Percentiles rank a stretch among this genome's conserved stretches.
phyloP scores from a whole-genome alignment of 2,329 filamentous ascomycete species.

The Cercospora zeae-maydis region DNA sequence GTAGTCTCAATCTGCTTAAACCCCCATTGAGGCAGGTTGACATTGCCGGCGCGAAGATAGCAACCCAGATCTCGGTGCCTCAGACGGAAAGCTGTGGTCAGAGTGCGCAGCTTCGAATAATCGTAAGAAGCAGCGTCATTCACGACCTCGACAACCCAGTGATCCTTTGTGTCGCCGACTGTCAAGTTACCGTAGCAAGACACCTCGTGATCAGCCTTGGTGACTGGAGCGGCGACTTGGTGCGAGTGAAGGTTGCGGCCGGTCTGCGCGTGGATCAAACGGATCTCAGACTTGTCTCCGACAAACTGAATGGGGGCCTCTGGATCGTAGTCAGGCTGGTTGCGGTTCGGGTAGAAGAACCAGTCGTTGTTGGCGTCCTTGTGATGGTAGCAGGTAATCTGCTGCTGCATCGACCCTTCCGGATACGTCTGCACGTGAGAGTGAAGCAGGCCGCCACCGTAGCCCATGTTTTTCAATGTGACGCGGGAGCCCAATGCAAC shows the following conservation, averaged over 20 bases:
- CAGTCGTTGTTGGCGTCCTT: slow-evolving; percentile 99
- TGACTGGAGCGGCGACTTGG: slow-evolving; percentile 79
- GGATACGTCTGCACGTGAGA: slow-evolving; percentile 96
- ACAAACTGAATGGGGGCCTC: slow-evolving; percentile 70
- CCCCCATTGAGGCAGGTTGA: slow-evolving; percentile 96
- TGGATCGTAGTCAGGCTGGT: slow-evolving; percentile 67
- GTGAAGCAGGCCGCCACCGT: slow-evolving; percentile 91
- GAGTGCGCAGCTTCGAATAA: slow-evolving; percentile 76
- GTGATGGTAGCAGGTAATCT: slow-evolving; percentile 98
- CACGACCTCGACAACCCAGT: slow-evolving; percentile 92
- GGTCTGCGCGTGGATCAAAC: slow-evolving; percentile 89
- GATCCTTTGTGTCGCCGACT: slow-evolving; percentile 93
- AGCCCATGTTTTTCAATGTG: slow-evolving; percentile 99
- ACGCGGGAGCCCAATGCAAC: slow-evolving; percentile 83
- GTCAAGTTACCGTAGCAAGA: slow-evolving; percentile 95
- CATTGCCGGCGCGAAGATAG: slow-evolving; percentile 91
- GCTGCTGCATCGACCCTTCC: slow-evolving; percentile 88
- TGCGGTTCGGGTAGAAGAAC: slow-evolving; percentile 95
- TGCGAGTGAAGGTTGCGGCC: slow-evolving; percentile 97
- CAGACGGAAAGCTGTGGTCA: slow-evolving; percentile 89
- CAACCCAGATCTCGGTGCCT: slow-evolving; percentile 79
- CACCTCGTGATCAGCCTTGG: slow-evolving; percentile 87
- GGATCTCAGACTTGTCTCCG: slow-evolving; percentile 71
- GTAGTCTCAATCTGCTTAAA: slow-evolving; percentile 99
- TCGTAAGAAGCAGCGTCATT: slow-evolving; percentile 84